Conservation (phyloP, 148 eudicot genomes). For the Rhododendron vialii region DNA sequence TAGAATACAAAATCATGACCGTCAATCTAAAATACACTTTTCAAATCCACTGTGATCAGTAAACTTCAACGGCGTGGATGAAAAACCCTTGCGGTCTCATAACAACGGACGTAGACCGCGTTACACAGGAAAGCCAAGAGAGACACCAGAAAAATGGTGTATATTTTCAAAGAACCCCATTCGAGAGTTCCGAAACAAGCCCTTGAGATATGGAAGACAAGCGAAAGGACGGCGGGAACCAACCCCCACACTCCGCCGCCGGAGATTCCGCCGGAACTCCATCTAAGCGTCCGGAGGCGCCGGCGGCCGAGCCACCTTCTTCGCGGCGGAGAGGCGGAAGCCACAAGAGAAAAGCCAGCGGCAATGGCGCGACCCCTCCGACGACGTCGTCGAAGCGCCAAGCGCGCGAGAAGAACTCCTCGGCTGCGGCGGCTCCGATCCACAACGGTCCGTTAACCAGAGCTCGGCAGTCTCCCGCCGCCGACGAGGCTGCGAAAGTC, state of each 20-base stretch:
- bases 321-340: constrained; percentile 67
- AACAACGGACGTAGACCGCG: neutral
- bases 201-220: constrained; percentile 60
- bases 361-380: constrained; percentile 26
- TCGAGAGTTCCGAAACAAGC: constrained; percentile 9
- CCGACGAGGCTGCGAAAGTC: constrained; percentile 21
- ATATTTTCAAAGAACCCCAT: neutral
- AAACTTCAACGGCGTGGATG: neutral
- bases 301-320: constrained; percentile 35
- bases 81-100: neutral
- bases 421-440: constrained; percentile 55
- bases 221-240: constrained; percentile 43
- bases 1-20: neutral
- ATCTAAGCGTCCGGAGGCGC: constrained; percentile 20
- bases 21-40: neutral
- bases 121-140: neutral
- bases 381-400: constrained; percentile 64
- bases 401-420: constrained; percentile 50
- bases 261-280: constrained; percentile 21
- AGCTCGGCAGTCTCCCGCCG: constrained; percentile 63
- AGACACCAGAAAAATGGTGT: neutral
- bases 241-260: constrained; percentile 22
- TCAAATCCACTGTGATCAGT: neutral
- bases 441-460: constrained; percentile 83
- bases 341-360: constrained; percentile 53